Evolutionary conservation across 345 rosid genomes (phyloP), one percentile per base, ranked within the genome.

Genomic region (Capsella bursapastoris): DNA sequence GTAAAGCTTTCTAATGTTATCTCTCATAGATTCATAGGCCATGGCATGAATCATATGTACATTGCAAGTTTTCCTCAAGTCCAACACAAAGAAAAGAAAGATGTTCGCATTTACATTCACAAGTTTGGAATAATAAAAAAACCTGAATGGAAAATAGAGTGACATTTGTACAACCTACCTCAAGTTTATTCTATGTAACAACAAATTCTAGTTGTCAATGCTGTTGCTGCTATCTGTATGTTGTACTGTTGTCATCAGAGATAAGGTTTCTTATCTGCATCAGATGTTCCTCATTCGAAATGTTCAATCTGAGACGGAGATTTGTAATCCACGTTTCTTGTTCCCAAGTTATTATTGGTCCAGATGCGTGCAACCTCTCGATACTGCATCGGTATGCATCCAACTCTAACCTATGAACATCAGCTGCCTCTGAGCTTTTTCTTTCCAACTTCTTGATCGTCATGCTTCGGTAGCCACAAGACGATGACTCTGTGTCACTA

Each of bases 261-360:
- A 86, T 83, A 71, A 92, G 83, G 82, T 81, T 85, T 84, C 84
- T 86, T 74, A 88, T 81, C 86, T 87, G 89, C 86, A 63, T 71
- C 84, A 88, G 86, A 79, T 92, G 92, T 76, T 92, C 98, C 68
- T 92, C 95, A 32, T 90, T 90, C 6, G 96, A 80, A 65, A 92
- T 86, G 82, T 92, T 83, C 73, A 92, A 84, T 64, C 77, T 86
- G 64, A 76, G 77, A 13, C 96, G 92, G 52, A 92, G 98, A 82
- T 92, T 86, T 34, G 96, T 92, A 79, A 92, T 83, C 82, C 91
- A 78, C n/a, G 82, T 71, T 81, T 92, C 95, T 82, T 88, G 88
- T 75, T 90, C 98, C 98, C 96, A 92, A 72, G 86, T 88, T 68
- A 92, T 63, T 49, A 74, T 53, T 1, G 96, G 89, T 62, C 97